Conservation (phyloP, 768 basidiomycete genomes). For the Crucibulum laeve region DNA sequence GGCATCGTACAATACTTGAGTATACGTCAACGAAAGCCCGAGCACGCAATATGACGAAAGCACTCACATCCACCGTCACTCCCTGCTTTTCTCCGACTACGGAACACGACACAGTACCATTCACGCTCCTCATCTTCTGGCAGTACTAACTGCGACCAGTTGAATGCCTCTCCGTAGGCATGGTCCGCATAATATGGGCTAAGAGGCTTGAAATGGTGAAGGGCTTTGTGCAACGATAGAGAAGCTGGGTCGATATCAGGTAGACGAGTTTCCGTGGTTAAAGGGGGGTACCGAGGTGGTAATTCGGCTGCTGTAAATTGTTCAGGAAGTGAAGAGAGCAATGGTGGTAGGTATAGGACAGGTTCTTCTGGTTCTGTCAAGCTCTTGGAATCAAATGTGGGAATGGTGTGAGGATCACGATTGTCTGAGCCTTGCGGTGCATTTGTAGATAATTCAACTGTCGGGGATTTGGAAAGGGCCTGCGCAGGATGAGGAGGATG, state of each 20-base stretch:
- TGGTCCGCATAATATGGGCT: constrained; percentile 55
- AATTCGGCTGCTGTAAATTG: constrained; percentile 24
- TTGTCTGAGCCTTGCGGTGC: constrained; percentile 6
- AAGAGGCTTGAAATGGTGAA: constrained; percentile 70
- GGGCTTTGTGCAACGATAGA: constrained; percentile 78
- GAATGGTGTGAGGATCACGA: constrained; percentile 52
- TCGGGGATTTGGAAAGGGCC: constrained; percentile 2
- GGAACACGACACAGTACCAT: constrained; percentile 92
- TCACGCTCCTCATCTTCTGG: constrained; percentile 72
- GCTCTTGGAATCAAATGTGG: constrained; percentile 40
- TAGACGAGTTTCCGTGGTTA: constrained; percentile 67
- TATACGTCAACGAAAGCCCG: constrained; percentile 2
- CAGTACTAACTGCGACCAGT: constrained; percentile 73
- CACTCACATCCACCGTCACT: constrained; percentile 63
- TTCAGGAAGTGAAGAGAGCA: constrained; percentile 71
- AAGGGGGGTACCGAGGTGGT: constrained; percentile 32
- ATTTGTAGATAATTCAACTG: neutral
- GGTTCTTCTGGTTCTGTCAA: constrained; percentile 34
- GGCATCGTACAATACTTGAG: constrained; percentile 75
- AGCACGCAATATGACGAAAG: constrained; percentile 7
- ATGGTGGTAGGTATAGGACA: constrained; percentile 79
- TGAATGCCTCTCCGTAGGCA: constrained; percentile 78
- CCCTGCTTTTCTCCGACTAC: constrained; percentile 68
- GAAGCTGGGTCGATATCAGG: constrained; percentile 86
- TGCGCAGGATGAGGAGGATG: constrained; percentile 29